Conservation (phyloP, 2,329 filamentous ascomycete species). For the Colletotrichum eleusines region DNA sequence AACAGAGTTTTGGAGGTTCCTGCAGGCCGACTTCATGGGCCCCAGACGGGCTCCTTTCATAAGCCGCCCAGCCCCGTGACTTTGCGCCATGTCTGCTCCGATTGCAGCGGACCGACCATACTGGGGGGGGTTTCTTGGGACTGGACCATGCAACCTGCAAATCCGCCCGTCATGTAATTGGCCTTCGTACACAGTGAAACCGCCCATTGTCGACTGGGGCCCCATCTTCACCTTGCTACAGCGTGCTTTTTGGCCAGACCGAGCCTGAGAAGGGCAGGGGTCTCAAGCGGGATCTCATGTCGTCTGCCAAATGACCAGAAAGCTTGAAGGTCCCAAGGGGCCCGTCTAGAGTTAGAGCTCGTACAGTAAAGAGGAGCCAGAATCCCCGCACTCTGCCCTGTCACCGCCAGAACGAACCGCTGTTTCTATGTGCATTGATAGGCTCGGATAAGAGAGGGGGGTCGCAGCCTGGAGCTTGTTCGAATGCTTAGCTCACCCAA, state of each 20-base stretch:
- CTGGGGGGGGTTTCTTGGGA: neutral
- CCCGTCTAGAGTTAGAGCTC: neutral
- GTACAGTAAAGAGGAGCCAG: slow-evolving; percentile 10
- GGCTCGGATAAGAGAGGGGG: slow-evolving; percentile 21
- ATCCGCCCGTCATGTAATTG: slow-evolving; percentile 20
- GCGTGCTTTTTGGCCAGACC: neutral
- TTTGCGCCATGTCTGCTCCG: slow-evolving; percentile 32
- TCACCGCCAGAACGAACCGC: slow-evolving; percentile 42
- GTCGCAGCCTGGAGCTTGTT: slow-evolving; percentile 35
- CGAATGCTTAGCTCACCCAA: slow-evolving; percentile 17
- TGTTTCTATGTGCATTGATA: slow-evolving; percentile 36
- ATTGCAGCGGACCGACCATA: slow-evolving; percentile 13
- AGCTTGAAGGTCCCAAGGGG: slow-evolving; percentile 23
- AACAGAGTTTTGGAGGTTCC: slow-evolving; percentile 33
- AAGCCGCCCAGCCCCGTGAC: slow-evolving; percentile 42
- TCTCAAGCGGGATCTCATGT: slow-evolving; percentile 25
- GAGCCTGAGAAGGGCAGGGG: neutral
- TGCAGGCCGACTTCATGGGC: slow-evolving; percentile 36
- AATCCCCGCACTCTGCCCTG: slow-evolving; percentile 38
- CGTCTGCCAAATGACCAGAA: slow-evolving; percentile 24
- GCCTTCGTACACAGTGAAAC: slow-evolving; percentile 9
- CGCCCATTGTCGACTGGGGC: slow-evolving; percentile 17
- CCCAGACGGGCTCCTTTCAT: slow-evolving; percentile 40
- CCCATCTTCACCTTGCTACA: slow-evolving; percentile 21
- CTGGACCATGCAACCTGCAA: slow-evolving; percentile 22